phyloP scores from a whole-genome alignment of 345 rosid species.

The Salix dunnii region DNA sequence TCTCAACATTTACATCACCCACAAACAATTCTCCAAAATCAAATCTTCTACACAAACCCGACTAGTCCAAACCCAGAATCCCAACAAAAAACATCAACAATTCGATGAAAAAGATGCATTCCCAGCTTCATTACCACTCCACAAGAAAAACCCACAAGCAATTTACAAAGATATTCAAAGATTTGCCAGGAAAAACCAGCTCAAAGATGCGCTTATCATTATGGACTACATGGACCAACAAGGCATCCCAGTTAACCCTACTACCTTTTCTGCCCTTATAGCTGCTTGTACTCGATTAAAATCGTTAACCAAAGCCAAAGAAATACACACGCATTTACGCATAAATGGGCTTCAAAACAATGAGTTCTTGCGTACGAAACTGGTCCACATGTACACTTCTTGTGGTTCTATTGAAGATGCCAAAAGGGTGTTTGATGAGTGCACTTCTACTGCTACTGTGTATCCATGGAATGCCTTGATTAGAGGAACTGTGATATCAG shows the following conservation, averaged over 20 bases:
- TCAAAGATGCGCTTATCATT: conserved; percentile 58
- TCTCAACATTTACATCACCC: not conserved
- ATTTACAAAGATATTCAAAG: conserved; percentile 60
- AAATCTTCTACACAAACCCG: not conserved
- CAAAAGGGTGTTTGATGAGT: conserved; percentile 55
- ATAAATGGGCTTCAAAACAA: conserved; percentile 69
- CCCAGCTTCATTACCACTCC: conserved; percentile 20
- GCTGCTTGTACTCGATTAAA: conserved; percentile 68
- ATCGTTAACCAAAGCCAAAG: conserved; percentile 49
- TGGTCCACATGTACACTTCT: conserved; percentile 63
- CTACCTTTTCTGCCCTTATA: conserved; percentile 68
- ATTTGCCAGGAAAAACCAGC: conserved; percentile 56
- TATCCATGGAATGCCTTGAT: conserved; percentile 85
- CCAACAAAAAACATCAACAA: not conserved
- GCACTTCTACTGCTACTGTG: conserved; percentile 40
- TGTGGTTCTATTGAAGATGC: conserved; percentile 72
- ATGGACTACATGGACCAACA: conserved; percentile 63
- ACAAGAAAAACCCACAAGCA: conserved; percentile 49
- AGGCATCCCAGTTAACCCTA: conserved; percentile 68
- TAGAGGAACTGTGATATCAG: conserved; percentile 73
- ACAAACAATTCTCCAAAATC: not conserved
- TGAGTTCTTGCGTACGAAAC: conserved; percentile 61
- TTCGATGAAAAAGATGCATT: not conserved
- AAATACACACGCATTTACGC: conserved; percentile 56
- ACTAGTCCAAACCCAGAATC: not conserved